Evolutionary conservation across 495 filamentous ascomycete species (phyloP).

Genomic region (Cercophora sp.): DNA sequence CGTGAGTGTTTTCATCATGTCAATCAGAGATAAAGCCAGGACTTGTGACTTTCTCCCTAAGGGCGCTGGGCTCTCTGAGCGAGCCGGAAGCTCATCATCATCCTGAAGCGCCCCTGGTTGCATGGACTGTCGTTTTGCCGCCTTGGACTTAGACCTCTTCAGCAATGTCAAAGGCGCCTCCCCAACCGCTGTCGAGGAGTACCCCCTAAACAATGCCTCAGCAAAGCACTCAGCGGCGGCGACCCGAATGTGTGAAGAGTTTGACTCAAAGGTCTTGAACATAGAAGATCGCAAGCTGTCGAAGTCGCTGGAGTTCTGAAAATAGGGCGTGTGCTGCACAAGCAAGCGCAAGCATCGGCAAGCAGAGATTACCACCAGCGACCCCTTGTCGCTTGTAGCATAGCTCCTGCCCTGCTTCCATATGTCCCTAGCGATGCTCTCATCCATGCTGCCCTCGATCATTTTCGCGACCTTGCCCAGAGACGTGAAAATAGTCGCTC

Average conservation of each 20-base stretch:
- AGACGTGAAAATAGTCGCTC: conserved; percentile 76
- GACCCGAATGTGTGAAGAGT: conserved; percentile 67
- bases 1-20: conserved; percentile 78
- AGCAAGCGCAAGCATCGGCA: conserved; percentile 77
- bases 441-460: conserved; percentile 73
- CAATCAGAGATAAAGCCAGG: conserved; percentile 69
- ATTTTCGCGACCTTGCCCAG: conserved; percentile 72
- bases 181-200: conserved; percentile 59
- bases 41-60: conserved; percentile 60
- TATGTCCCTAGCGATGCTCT: conserved; percentile 77
- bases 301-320: conserved; percentile 88
- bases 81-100: conserved; percentile 70
- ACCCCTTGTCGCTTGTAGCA: conserved; percentile 74
- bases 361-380: conserved; percentile 73
- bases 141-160: conserved; percentile 69
- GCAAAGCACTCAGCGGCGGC: conserved; percentile 86
- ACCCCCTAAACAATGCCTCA: conserved; percentile 70
- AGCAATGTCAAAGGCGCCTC: conserved; percentile 55
- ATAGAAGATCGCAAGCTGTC: conserved; percentile 74
- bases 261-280: conserved; percentile 81
- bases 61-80: conserved; percentile 69
- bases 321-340: conserved; percentile 66
- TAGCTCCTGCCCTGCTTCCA: conserved; percentile 88
- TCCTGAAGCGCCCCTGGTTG: conserved; percentile 47
- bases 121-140: conserved; percentile 64